Conservation (phyloP, 495 filamentous ascomycete species). For the Parathielavia hyrcaniae region DNA sequence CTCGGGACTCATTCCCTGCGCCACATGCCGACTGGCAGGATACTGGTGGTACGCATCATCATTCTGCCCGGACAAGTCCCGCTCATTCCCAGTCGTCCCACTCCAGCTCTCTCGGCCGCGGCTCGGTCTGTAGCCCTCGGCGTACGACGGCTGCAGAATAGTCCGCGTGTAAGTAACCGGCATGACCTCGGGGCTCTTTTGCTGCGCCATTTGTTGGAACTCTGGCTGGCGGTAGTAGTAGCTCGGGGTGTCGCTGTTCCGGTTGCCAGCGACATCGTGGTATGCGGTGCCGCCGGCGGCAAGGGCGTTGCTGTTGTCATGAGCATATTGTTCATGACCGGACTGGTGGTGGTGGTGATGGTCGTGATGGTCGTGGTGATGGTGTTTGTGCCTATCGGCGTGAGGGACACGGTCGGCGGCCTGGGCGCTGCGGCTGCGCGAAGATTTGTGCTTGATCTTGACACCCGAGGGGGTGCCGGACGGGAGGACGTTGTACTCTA, state of each 20-base stretch:
- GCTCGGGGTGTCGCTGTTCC: conserved; percentile 1
- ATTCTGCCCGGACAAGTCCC: too few species aligned
- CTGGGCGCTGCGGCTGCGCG: background rate
- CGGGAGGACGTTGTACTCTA: conserved; percentile 20
- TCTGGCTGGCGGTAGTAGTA: background rate
- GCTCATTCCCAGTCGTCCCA: too few species aligned
- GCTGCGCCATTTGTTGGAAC: background rate
- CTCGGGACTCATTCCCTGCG: conserved; percentile 1
- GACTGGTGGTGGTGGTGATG: conserved; percentile 21
- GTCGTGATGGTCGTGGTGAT: too few species aligned
- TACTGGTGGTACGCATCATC: background rate
- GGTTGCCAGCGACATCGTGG: conserved; percentile 20
- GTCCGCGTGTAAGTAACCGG: conserved; percentile 15
- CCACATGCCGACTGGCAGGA: background rate
- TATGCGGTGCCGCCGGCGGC: conserved; percentile 31
- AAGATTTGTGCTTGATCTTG: conserved; percentile 16
- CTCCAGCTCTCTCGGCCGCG: too few species aligned
- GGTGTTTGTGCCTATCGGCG: too few species aligned
- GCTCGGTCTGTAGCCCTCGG: background rate
- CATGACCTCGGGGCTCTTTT: conserved; percentile 24
- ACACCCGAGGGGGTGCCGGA: conserved; percentile 29
- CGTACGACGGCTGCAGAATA: background rate
- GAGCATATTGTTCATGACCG: too few species aligned
- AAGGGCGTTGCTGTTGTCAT: conserved; percentile 24
- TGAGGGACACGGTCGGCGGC: background rate